A percentile compares a stretch with the other conserved stretches of the same genome.
These are phyloP conservation scores for Sporothrix curviconia DNA, from an alignment of 2,329 filamentous ascomycete species.

Conservation along the genomic window DNA sequence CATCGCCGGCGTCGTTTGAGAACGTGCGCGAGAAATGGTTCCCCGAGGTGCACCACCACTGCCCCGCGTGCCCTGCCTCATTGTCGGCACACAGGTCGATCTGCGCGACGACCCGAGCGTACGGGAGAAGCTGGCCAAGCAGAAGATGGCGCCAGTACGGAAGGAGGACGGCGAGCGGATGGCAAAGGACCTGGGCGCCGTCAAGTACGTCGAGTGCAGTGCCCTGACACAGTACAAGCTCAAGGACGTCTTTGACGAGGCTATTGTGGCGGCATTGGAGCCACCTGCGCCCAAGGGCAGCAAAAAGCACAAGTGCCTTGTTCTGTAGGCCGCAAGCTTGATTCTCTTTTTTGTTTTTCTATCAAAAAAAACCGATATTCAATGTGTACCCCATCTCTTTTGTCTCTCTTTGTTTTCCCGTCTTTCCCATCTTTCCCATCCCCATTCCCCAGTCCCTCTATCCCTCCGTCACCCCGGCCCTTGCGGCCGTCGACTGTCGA, in stretches of 20 bases:
- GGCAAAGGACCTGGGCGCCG: constrained; percentile 93
- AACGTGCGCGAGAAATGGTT: constrained; percentile 99
- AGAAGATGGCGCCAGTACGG: constrained; percentile 90
- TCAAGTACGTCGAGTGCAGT: constrained; percentile 99
- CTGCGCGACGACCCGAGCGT: constrained; percentile 83
- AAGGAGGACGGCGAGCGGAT: constrained; percentile 92
- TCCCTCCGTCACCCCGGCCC: no score
- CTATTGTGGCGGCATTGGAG: constrained; percentile 91
- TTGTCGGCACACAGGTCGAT: constrained; percentile 97
- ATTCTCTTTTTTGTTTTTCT: constrained; percentile 15
- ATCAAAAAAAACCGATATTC: constrained; percentile 15
- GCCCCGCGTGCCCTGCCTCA: constrained; percentile 92
- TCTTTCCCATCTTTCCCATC: no score
- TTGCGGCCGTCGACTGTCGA: no score
- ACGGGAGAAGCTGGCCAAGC: constrained; percentile 83
- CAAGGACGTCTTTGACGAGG: constrained; percentile 99
- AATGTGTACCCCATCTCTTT: no score
- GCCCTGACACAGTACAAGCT: constrained; percentile 96
- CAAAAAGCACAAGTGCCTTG: constrained; percentile 61
- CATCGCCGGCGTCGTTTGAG: constrained; percentile 93
- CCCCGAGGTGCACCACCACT: constrained; percentile 97
- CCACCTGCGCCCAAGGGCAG: constrained; percentile 79
- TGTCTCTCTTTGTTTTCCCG: no score
- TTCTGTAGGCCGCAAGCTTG: constrained; percentile 47
- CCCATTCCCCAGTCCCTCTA: no score